Percentiles rank a stretch among this genome's conserved stretches.
Conservation (phyloP, 2,329 filamentous ascomycete species). For the Paecilomyces variotii region DNA sequence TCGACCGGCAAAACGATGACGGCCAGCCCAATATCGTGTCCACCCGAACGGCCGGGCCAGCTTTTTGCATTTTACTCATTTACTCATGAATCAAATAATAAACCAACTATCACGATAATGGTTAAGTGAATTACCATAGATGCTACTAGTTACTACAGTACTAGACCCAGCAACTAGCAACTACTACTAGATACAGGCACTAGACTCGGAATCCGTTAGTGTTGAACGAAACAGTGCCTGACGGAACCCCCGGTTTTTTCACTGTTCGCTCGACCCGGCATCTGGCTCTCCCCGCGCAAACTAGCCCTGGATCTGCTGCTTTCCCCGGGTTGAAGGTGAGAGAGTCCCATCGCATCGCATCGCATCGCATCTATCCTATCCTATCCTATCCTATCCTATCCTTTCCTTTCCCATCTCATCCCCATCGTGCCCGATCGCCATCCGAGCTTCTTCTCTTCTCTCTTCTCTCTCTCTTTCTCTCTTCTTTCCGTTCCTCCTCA, state of each 20-base stretch:
- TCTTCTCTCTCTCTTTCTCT: background rate
- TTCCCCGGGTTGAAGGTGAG: constrained; percentile 2
- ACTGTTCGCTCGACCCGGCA: background rate
- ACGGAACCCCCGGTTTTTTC: background rate
- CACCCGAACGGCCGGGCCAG: no score
- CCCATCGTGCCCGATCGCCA: constrained; percentile 5
- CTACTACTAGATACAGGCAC: no score
- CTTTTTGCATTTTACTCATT: no score
- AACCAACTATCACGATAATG: no score
- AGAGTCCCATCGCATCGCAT: constrained; percentile 1
- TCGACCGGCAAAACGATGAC: no score
- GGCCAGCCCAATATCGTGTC: no score
- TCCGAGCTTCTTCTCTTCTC: constrained; percentile 3
- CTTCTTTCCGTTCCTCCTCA: constrained; percentile 4
- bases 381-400: constrained; percentile 3
- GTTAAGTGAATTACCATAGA: no score
- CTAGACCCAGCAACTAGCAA: no score
- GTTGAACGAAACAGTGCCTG: background rate
- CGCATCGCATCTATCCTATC: constrained; percentile 1
- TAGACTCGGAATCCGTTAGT: no score
- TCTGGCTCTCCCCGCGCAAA: background rate
- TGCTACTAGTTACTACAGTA: no score
- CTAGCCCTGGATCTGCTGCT: constrained; percentile 1
- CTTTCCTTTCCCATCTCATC: background rate
- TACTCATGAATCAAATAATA: no score